Evolutionary conservation across 805 yeast genomes (phyloP), one percentile per base, ranked within the genome.

Genomic region (Maudiozyma serrabonitensis): DNA sequence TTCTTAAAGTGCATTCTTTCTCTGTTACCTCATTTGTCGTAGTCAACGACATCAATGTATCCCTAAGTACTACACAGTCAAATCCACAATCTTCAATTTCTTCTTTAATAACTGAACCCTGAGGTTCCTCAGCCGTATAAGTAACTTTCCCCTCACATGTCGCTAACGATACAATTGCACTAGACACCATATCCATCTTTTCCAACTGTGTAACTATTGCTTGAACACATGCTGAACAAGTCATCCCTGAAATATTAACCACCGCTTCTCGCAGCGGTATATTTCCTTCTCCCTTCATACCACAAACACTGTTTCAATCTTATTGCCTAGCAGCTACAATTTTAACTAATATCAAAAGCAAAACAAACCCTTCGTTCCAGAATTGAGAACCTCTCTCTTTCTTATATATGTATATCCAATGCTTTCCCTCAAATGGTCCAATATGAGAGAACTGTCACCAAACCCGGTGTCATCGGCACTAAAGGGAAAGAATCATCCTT

Each of bases 161-260:
- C 8, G 87, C 69, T 40, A 87, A 73, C 1, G 95, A 84, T 1
- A 90, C 86, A 4, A 75, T 71, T 1, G 75, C 86, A 15, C 65
- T 61, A 1, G 58, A 43, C 7, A 87, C 86, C 2, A 83, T 83
- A 0, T 70, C 67, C 9, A 79, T 45, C 0, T 59, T 60, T 49
- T 71, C 66, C 25, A 87, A 57, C 0, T 81, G 81, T 23, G 67
- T 67, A 1, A 81, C 76, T 16, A 91, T 78, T 0, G 95, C 71
- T 1, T 82, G 73, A 0, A 84, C 76, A 61, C 97, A 91, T 1
- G 95, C 78, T 2, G 95, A 82, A 60, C 97, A 91, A 6, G 97
- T 89, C 97, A 90, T 91, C 6, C 97, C 97, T 13, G 69, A 54
- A 9, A 73, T 43, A 13, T 15, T 64, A n/a, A 42, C 49, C 21